Base-by-base conservation (phyloP, 805 yeast species). In the Helenozyma rhizophorensis region DNA sequence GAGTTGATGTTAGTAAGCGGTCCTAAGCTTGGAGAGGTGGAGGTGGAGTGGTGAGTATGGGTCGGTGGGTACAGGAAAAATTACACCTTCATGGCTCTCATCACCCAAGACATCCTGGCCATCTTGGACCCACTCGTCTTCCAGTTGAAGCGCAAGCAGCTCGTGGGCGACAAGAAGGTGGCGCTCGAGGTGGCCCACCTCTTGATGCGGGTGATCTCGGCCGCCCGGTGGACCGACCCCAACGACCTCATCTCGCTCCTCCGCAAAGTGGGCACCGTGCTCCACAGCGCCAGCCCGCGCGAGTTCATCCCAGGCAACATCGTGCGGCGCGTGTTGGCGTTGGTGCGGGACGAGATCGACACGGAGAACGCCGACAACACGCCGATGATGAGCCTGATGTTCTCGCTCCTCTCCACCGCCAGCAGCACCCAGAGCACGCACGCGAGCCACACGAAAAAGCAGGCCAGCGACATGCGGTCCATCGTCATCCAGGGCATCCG, bases 231-330 rank as follows among this genome's bases (percentile, higher is more conserved):
- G 97, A 68, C 76, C 30, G 76, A 77, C 37, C 76, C 86, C 9
- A 80, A 76, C 38, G 87, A 84, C 40, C 68, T 90, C 41, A 80
- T 90, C 17, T 60, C 59, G 12, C 77, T 83, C 37, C 77, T 90
- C 45, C 77, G 94, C 48, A 67, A 69, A 34, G 75, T 89, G 13
- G 98, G 97, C 7, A 65, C 65, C 24, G 62, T 72, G 21, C 62
- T 93, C 29, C 76, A 77, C 23, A 74, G 71, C 15, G 95, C 97
- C 3, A 93, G 85, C 51, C 97, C 97, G 6, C 74, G 86, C 43
- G 95, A 89, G 48, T 80, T 88, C 46, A 75, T 88, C 3, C 77
- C 89, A 34, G 97, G 97, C 8, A 93, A 93, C 56, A 81, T 93
- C 23, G 83, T 90, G 12, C 75, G 97, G 55, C 73, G 98, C 53